Evolutionary conservation across 169 alveolate genomes (phyloP).

Genomic region (Plasmodium reichenowi): DNA sequence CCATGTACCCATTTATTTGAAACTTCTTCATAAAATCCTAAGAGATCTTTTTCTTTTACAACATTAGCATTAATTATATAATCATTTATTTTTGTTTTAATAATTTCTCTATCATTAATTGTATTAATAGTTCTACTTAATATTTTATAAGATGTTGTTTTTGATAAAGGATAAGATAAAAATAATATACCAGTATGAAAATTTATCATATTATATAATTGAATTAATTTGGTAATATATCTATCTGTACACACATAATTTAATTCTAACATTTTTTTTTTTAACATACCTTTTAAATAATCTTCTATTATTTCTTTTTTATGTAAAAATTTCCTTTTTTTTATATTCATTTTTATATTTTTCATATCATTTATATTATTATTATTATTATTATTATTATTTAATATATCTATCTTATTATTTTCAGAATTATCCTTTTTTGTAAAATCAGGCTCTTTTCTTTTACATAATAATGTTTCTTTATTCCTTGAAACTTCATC

Average conservation of each 20-base stretch:
- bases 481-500: neutral
- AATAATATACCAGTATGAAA: slow-evolving; percentile 68
- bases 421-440: neutral
- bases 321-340: slow-evolving; percentile 16
- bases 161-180: slow-evolving; percentile 70
- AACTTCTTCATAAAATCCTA: slow-evolving; percentile 70
- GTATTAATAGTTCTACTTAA: slow-evolving; percentile 70
- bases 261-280: slow-evolving; percentile 67
- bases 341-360: neutral
- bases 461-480: neutral
- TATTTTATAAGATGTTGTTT: slow-evolving; percentile 62
- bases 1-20: slow-evolving; percentile 80
- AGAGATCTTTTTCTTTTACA: slow-evolving; percentile 31
- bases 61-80: slow-evolving; percentile 68
- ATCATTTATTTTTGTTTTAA: slow-evolving; percentile 71
- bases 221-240: slow-evolving; percentile 62
- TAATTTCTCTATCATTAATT: slow-evolving; percentile 74
- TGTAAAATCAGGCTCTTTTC: neutral
- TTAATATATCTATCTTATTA: neutral
- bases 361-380: neutral
- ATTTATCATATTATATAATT: slow-evolving; percentile 68
- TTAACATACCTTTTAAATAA: slow-evolving; percentile 50
- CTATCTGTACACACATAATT: slow-evolving; percentile 73
- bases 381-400: slow-evolving; percentile 7
- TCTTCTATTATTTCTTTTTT: slow-evolving; percentile 75